A percentile compares a stretch with the other conserved stretches of the same genome.
Conservation (phyloP, 1,284 basidiomycete genomes). For the Mycena citricolor region DNA sequence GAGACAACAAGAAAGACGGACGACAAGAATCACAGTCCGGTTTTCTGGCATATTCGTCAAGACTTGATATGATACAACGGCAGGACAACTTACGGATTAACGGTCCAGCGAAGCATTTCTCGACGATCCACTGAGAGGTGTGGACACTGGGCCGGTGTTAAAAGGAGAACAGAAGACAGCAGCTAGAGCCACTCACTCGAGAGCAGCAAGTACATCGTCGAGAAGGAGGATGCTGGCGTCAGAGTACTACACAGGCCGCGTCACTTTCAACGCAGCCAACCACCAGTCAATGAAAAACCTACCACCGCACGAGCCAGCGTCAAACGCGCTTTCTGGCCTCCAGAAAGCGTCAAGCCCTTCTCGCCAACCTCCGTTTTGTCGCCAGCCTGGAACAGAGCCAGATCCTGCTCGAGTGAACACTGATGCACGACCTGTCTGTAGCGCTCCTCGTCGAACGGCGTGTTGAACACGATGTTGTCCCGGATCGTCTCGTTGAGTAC, state of each 20-base stretch:
- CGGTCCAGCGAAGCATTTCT: constrained; percentile 61
- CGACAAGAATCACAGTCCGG: constrained; percentile 66
- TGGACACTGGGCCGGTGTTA: constrained; percentile 38
- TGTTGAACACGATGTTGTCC: constrained; percentile 63
- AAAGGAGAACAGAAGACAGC: constrained; percentile 39
- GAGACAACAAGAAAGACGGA: constrained; percentile 37
- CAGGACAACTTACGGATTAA: no score
- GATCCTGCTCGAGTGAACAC: constrained; percentile 62
- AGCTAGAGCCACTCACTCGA: constrained; percentile 47
- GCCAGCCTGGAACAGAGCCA: constrained; percentile 67
- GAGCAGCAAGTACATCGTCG: constrained; percentile 51
- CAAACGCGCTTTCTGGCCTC: constrained; percentile 6
- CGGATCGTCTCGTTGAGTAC: constrained; percentile 14
- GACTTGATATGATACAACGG: no score
- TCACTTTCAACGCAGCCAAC: background rate
- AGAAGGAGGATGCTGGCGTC: constrained; percentile 61
- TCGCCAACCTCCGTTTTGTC: constrained; percentile 73
- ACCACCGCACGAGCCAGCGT: constrained; percentile 9
- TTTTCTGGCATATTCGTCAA: no score
- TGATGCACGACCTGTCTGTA: constrained; percentile 68
- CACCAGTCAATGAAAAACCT: background rate
- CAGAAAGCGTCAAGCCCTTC: constrained; percentile 43
- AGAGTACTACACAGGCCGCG: constrained; percentile 43
- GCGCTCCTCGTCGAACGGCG: constrained; percentile 67
- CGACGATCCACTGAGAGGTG: constrained; percentile 62